phyloP scores from a whole-genome alignment of 305 asterid species.

The Galium porrigens region DNA sequence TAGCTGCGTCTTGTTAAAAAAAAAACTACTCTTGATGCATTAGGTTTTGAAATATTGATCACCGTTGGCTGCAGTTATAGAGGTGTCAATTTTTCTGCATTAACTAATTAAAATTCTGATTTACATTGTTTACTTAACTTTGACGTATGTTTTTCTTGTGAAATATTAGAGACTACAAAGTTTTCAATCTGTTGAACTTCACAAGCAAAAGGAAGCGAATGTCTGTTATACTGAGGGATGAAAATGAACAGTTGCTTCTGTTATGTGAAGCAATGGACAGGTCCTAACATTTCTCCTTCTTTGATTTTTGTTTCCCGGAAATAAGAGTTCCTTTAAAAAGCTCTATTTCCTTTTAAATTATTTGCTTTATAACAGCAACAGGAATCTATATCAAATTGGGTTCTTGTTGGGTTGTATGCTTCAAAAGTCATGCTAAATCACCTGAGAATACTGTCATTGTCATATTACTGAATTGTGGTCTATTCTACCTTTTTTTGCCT shows the following conservation, averaged over 20 bases:
- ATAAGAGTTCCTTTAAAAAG: not conserved
- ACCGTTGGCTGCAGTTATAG: too few relatives aligned
- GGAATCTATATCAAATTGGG: not conserved
- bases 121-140: not conserved
- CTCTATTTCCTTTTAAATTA: too few relatives aligned
- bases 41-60: too few relatives aligned
- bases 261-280: constrained; percentile 91
- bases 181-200: constrained; percentile 70
- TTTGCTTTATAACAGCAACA: too few relatives aligned
- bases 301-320: not conserved
- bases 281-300: constrained; percentile 19
- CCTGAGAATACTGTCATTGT: not conserved
- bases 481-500: not conserved
- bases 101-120: not conserved
- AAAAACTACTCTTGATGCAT: too few relatives aligned
- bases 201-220: constrained; percentile 88
- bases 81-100: not conserved
- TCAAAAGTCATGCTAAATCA: not conserved
- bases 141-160: constrained; percentile 9
- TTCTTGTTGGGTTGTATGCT: not conserved
- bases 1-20: too few relatives aligned
- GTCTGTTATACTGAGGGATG: constrained; percentile 65
- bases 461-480: not conserved
- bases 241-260: constrained; percentile 51
- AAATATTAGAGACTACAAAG: constrained; percentile 54